Conservation (phyloP, 441 rosid genomes). For the Geranium incanum region DNA sequence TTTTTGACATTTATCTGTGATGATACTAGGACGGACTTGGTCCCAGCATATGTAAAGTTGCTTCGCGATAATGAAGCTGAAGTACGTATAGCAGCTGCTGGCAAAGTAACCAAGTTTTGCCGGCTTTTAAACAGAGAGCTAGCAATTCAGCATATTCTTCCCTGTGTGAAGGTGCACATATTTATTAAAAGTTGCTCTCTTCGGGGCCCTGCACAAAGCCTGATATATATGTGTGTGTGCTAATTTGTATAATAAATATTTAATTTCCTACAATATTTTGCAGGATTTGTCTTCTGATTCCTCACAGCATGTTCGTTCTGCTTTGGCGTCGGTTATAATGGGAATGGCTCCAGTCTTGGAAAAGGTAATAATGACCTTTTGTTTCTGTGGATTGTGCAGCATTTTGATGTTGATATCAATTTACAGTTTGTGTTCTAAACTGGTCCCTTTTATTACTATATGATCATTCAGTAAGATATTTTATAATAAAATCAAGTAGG, state of each 20-base stretch:
- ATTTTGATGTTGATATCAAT: background rate
- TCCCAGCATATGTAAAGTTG: constrained; percentile 83
- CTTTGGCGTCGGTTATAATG: constrained; percentile 96
- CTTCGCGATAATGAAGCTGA: constrained; percentile 98
- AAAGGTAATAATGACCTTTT: constrained; percentile 42
- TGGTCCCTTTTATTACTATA: too few species aligned
- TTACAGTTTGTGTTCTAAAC: too few species aligned
- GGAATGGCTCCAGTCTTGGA: constrained; percentile 97
- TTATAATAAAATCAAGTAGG: too few species aligned
- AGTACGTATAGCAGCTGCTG: constrained; percentile 98
- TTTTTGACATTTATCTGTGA: constrained; percentile 4
- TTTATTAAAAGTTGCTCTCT: background rate
- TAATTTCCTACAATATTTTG: constrained; percentile 8
- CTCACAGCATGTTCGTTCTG: constrained; percentile 95
- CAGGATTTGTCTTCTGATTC: constrained; percentile 96
- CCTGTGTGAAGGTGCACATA: constrained; percentile 62
- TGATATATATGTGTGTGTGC: background rate
- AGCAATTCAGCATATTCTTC: constrained; percentile 73
- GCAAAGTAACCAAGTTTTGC: constrained; percentile 83
- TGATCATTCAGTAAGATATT: too few species aligned
- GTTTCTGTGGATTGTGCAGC: background rate
- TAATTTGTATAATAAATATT: background rate
- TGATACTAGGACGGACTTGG: constrained; percentile 55
- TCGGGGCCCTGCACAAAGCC: background rate
- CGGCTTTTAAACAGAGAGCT: constrained; percentile 76